Evolutionary conservation across 129 eudicot genomes (phyloP).

Genomic region (Chrysanthemum seticuspe): DNA sequence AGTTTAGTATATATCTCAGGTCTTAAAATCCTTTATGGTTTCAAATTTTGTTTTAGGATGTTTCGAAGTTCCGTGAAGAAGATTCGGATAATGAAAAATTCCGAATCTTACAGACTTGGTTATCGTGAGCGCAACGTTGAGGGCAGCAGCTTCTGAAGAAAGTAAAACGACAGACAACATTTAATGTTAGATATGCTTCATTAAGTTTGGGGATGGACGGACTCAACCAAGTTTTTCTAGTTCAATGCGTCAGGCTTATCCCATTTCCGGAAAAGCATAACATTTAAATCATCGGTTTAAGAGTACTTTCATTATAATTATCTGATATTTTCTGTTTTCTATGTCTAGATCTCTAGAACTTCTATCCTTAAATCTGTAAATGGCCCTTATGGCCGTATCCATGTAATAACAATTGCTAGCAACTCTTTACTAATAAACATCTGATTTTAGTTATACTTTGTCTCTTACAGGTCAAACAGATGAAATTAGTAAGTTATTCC

Average conservation of each 20-base stretch:
- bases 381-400: background rate
- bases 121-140: slow-evolving; percentile 3
- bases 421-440: too few relatives aligned
- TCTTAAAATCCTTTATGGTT: background rate
- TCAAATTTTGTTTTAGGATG: slow-evolving; percentile 48
- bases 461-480: background rate
- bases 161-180: background rate
- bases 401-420: too few relatives aligned
- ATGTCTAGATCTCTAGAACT: too few relatives aligned
- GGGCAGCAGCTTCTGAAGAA: background rate
- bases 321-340: too few relatives aligned
- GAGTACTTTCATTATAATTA: too few relatives aligned
- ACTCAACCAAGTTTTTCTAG: too few relatives aligned
- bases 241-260: too few relatives aligned
- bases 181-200: background rate
- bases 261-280: too few relatives aligned
- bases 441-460: too few relatives aligned
- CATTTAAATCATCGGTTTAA: too few relatives aligned
- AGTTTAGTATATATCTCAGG: background rate
- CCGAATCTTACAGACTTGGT: slow-evolving; percentile 71
- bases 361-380: slow-evolving; percentile 23
- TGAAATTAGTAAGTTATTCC: background rate
- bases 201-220: too few relatives aligned
- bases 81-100: slow-evolving; percentile 69
- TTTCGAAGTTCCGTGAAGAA: slow-evolving; percentile 64